Evolutionary conservation across 202 grass and related monocot genomes (phyloP), one percentile per base, ranked within the genome.

Genomic region (Saccharum hybrid): DNA sequence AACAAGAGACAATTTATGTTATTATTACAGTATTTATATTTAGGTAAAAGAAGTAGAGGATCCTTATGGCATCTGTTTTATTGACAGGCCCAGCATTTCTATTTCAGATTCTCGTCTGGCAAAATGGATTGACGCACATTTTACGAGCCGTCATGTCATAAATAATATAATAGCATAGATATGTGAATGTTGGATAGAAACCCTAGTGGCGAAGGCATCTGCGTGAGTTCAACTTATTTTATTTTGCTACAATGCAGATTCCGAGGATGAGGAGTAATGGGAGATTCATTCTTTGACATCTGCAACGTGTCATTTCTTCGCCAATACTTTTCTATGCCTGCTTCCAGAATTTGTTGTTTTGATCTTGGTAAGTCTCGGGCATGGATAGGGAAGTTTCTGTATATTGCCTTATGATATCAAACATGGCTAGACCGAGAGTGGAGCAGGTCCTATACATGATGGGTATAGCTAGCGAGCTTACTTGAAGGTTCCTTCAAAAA

Each of bases 191-290:
- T 76, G 36, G 14, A 72, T 46, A 71, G 34, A 75, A 78, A 73
- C 43, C 68, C 43, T 83, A 61, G 15, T 79, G 23, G 70, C 33
- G 9, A 62, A 54, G 16, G 52, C 70, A 75, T 87, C 65, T 42
- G 5, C 18, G 43, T 41, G 68, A 40, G n/a, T 39, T 80, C 12
- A 74, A 54, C 5, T 72, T 84, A 60, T 66, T 78, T n/a, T 39
- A 66, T 88, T 81, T 59, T 82, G 39, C 83, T 7, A 60, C 34
- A 74, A 49, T 79, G 74, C 90, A 94, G 93, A 94, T 94, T 94
- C 90, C 0, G 93, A 94, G 63, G 87, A 94, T n/a, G 89, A 88
- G 26, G 90, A 92, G 5, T 90, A 84, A 94, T 68, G 72, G 37
- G 81, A 48, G 56, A 81, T 76, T 84, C 56, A 81, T 84, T 84